Conservation (phyloP, 768 basidiomycete genomes). For the Mycena albidolilacea region DNA sequence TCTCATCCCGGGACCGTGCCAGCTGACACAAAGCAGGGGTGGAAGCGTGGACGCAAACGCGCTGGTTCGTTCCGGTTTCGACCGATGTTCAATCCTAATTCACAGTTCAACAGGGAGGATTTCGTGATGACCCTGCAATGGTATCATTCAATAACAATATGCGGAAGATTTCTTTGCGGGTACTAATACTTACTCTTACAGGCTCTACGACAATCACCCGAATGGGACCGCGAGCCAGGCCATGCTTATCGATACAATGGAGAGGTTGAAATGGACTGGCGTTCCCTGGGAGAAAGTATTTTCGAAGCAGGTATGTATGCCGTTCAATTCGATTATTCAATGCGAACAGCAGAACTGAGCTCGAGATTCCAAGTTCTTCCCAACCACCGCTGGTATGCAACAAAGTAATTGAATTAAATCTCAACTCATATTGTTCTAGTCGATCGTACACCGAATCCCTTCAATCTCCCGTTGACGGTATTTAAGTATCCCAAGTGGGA, state of each 20-base stretch:
- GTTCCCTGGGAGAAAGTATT: conserved; percentile 72
- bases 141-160: conserved; percentile 43
- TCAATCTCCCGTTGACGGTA: conserved; percentile 58
- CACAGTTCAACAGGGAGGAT: conserved; percentile 56
- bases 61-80: conserved; percentile 49
- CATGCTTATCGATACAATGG: conserved; percentile 68
- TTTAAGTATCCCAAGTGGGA: not conserved
- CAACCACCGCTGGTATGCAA: conserved; percentile 52
- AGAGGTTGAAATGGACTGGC: conserved; percentile 64
- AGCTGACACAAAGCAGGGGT: conserved; percentile 46
- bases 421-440: conserved; percentile 39
- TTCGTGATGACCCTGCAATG: conserved; percentile 71
- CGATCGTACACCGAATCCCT: conserved; percentile 59
- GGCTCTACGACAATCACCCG: conserved; percentile 70
- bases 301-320: conserved; percentile 54
- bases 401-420: not conserved
- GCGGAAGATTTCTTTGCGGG: no score
- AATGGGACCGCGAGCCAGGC: conserved; percentile 58
- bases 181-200: conserved; percentile 37
- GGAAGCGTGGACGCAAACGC: conserved; percentile 67
- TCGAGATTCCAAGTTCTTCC: conserved; percentile 57
- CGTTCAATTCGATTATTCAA: not conserved
- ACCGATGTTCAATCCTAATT: not conserved
- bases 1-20: not conserved
- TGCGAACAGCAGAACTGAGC: conserved; percentile 1